Conservation (phyloP, 441 rosid species). For the Arabidopsis lyrata region DNA sequence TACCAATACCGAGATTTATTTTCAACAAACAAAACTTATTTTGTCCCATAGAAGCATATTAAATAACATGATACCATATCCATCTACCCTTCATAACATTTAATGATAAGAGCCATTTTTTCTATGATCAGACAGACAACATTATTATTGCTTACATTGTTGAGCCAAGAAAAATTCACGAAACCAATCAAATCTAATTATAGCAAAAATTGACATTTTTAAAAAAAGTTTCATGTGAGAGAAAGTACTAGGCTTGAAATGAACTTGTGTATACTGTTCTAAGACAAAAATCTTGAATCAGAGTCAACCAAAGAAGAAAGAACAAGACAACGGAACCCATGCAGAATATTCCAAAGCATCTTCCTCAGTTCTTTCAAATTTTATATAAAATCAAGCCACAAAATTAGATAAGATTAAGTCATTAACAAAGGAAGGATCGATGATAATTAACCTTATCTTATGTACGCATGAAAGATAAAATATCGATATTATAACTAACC, state of each 20-base stretch:
- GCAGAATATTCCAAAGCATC: slow-evolving; percentile 46
- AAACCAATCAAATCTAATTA: slow-evolving; percentile 1
- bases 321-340: slow-evolving; percentile 27
- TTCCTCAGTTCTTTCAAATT: slow-evolving; percentile 4
- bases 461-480: neutral
- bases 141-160: neutral
- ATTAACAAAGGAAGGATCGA: slow-evolving; percentile 5
- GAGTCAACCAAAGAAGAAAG: slow-evolving; percentile 27
- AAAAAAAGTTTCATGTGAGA: neutral
- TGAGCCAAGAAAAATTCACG: neutral
- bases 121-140: slow-evolving; percentile 7
- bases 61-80: neutral
- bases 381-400: slow-evolving; percentile 10
- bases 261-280: neutral
- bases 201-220: neutral
- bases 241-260: slow-evolving; percentile 6
- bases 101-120: neutral
- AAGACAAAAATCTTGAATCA: neutral
- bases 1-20: neutral
- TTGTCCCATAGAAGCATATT: neutral
- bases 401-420: slow-evolving; percentile 21
- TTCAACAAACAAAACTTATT: slow-evolving; percentile 15
- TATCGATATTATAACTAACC: slow-evolving; percentile 9
- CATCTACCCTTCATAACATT: slow-evolving; percentile 6
- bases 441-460: slow-evolving; percentile 28